Base-by-base conservation (phyloP, 2,329 filamentous ascomycete species). In the Fusarium sp. region DNA sequence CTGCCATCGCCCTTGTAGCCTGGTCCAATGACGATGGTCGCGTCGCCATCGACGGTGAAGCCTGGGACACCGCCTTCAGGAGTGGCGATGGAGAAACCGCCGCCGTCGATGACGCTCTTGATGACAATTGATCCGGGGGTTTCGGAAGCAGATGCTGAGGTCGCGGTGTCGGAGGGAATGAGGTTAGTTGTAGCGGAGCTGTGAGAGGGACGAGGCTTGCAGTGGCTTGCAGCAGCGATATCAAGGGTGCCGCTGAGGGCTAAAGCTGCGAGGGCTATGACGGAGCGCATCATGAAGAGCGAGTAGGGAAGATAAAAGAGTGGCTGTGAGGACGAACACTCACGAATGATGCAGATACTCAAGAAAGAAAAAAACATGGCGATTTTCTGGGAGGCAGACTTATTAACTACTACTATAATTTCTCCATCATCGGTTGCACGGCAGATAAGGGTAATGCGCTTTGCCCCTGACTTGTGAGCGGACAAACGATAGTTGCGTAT, bases 271-370 rank as follows among this genome's bases (percentile, higher is more conserved):
- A 65, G 35, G 2, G 46, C 39, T 2, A 63, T 1, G 21, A 65
- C 16, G 21, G 41, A 48, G 10, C 41, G 62, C 62, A 65, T 65
- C 5, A 19, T 7, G 14, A 37, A 14, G n/a, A 39, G 19, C 0
- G 15, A 41, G 18, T 2, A n/a, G 33, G 18, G 42, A 29, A 45
- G 1, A 16, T 19, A 15, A 65, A 63, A 54, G 62, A 65, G 35
- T 62, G 62, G 62, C 57, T 65, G 58, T 65, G 58, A 65, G 48
- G 58, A 37, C 6, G 33, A 62, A 35, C 57, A 16, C 57, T 65
- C 62, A 63, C 58, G 11, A 46, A 1, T 44, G 3, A 38, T n/a
- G 2, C 10, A 3, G 16, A 57, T 45, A 10, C 18, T 37, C 10
- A 19, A 27, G 10, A 45, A 11, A 21, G 12, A 11, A 19, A 23